phyloP scores from a whole-genome alignment of 1,284 basidiomycete genomes.

The Bjerkandera adusta region DNA sequence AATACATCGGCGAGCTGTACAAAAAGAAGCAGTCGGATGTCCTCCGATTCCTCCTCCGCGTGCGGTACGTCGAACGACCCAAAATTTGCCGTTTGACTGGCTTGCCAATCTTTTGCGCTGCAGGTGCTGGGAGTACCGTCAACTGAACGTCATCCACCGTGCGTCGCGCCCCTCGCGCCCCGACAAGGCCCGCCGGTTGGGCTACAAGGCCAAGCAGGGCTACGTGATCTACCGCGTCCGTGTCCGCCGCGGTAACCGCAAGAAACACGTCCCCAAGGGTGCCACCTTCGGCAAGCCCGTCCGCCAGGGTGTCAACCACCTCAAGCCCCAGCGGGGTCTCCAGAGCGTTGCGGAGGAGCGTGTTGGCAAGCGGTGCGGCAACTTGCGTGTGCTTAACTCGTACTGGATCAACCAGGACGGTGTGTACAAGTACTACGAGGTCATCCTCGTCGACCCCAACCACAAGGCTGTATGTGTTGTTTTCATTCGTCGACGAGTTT shows the following conservation, averaged over 20 bases:
- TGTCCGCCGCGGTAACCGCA: conserved; percentile 98
- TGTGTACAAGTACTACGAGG: conserved; percentile 99
- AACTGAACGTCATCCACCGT: conserved; percentile 97
- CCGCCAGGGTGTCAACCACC: conserved; percentile 98
- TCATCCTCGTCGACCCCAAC: conserved; percentile 94
- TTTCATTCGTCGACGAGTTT: background rate
- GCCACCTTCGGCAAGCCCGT: conserved; percentile 99
- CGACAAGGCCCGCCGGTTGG: conserved; percentile 98
- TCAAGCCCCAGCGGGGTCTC: conserved; percentile 96
- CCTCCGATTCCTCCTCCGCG: conserved; percentile 97
- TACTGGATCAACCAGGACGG: conserved; percentile 99
- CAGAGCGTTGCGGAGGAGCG: conserved; percentile 97
- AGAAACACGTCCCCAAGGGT: conserved; percentile 99
- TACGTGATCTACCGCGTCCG: conserved; percentile 98
- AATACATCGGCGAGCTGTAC: conserved; percentile 96
- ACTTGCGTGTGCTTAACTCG: conserved; percentile 95
- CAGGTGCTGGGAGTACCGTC: conserved; percentile 99
- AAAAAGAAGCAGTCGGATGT: conserved; percentile 98
- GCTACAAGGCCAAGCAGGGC: conserved; percentile 99
- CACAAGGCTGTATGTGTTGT: conserved; percentile 80
- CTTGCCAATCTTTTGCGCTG: background rate
- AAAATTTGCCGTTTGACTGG: conserved; percentile 2
- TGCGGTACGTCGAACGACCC: conserved; percentile 63
- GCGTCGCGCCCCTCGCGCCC: conserved; percentile 97
- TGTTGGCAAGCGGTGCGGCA: conserved; percentile 94